Evolutionary conservation across 1,284 basidiomycete species (phyloP).

Genomic region (Cystobasidium pallidum): DNA sequence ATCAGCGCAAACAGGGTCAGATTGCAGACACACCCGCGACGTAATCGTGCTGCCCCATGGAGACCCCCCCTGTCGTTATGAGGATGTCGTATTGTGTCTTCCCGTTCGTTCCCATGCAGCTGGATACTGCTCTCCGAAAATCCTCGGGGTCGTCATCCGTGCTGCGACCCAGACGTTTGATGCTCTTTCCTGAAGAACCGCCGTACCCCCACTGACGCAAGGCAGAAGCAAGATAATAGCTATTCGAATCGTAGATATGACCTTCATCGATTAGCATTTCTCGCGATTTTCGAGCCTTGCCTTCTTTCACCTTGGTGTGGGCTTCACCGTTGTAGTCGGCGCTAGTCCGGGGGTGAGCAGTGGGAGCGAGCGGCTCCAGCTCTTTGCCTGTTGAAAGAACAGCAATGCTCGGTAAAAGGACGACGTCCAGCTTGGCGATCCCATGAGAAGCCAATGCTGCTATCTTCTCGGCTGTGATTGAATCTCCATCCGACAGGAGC

Average conservation of each 20-base stretch:
- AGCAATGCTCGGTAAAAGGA: conserved; percentile 14
- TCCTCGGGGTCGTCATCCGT: conserved; percentile 12
- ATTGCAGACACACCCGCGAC: conserved; percentile 10
- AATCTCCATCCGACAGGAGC: conserved; percentile 2
- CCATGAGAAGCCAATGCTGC: conserved; percentile 21
- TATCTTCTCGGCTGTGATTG: conserved; percentile 17
- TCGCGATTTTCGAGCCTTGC: no score
- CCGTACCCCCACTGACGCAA: conserved; percentile 9
- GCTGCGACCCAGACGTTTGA: no score
- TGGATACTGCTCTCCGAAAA: neutral
- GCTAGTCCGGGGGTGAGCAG: no score
- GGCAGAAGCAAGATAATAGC: conserved; percentile 13
- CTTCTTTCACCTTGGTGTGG: no score
- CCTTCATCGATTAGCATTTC: no score
- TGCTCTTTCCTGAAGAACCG: no score
- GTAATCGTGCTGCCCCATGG: conserved; percentile 33
- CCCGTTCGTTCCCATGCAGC: no score
- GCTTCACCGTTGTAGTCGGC: no score
- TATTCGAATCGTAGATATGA: conserved; percentile 23
- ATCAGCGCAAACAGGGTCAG: neutral
- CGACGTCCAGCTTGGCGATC: neutral
- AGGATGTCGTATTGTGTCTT: conserved; percentile 28
- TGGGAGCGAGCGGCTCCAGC: no score
- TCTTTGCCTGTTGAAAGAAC: conserved; percentile 31
- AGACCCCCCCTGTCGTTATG: conserved; percentile 32